Percentiles rank a stretch among this genome's conserved stretches.
phyloP scores from a whole-genome alignment of 306 rosid genomes.

The Leucaena leucocephala region DNA sequence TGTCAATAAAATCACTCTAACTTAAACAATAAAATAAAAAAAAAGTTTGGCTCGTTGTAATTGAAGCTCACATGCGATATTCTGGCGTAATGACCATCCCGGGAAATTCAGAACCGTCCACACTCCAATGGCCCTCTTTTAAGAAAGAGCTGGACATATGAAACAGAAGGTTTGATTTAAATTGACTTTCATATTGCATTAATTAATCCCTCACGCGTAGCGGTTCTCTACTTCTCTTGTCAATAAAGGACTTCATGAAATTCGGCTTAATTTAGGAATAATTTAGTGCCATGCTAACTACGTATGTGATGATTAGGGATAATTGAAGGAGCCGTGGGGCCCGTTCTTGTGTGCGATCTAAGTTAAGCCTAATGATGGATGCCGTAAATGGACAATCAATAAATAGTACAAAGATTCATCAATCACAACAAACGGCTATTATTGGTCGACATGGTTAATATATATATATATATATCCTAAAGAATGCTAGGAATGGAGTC shows the following conservation, averaged over 20 bases:
- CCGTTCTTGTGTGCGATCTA: constrained; percentile 28
- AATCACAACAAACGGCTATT: constrained; percentile 31
- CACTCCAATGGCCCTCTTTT: background rate
- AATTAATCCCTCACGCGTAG: background rate
- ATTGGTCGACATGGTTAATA: constrained; percentile 24
- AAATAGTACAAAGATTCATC: constrained; percentile 32
- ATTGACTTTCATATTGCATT: background rate
- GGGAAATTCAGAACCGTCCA: background rate
- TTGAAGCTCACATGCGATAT: background rate
- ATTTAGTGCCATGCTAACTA: background rate
- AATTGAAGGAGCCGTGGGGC: constrained; percentile 23
- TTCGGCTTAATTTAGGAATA: background rate
- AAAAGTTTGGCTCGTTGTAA: too few species aligned
- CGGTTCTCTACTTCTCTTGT: background rate
- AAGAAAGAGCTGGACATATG: too few species aligned
- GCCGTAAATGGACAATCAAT: constrained; percentile 35
- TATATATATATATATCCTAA: too few species aligned
- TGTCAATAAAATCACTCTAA: too few species aligned
- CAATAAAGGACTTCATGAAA: background rate
- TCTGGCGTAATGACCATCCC: background rate
- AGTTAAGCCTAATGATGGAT: constrained; percentile 21
- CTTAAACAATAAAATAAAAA: too few species aligned
- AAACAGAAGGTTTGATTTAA: too few species aligned
- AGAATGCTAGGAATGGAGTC: too few species aligned
- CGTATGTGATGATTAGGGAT: background rate